Base-by-base conservation (phyloP, 108 stramenopile genomes). In the Fragilaria radians region DNA sequence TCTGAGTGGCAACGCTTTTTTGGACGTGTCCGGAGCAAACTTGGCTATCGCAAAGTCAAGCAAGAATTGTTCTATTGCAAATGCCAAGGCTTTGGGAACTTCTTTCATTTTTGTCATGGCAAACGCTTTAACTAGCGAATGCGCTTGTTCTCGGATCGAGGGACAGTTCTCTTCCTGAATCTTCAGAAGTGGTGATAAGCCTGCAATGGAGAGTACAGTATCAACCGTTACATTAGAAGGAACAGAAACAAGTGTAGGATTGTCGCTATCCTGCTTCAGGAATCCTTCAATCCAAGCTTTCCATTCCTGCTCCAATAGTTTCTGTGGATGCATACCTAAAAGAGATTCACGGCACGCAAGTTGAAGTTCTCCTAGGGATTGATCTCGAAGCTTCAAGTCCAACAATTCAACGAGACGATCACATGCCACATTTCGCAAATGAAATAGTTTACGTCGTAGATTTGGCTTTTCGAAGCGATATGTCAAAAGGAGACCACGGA, bases 391-490 rank as follows among this genome's bases (percentile, higher is more conserved):
- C 14, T 42, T 42, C 11, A 42, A 14, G 36, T 42, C 36, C 36
- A 42, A 42, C 36, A 42, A 42, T 7, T 42, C 36, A 14, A 42
- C 36, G 14, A 42, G 36, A 11, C 36, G 36, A 14, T 7, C 36
- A 42, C 36, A 42, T 11, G 14, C 14, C 7, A 42, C 36, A 42
- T 42, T 14, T 42, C 36, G 36, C 14, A 42, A 14, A 14, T 42
- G 36, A 42, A 42, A 42, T 7, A 42, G 7, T 42, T 42, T 42
- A 14, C 36, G 36, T 7, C 36, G 36, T 14, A 42, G 7, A 14
- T 42, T 42, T 42, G 36, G 36, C 36, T 42, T 42, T 14, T 42
- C 36, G 14, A 42, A 42, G 36, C 36, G 36, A 42, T 42, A 42
- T 11, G 11, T 42, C 36, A 42, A 42, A 42, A 42, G 11, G 36